A percentile compares a stretch with the other conserved stretches of the same genome.
Evolutionary conservation across 1,284 basidiomycete species (phyloP).

Genomic region (Coniferiporia sulphurascens): DNA sequence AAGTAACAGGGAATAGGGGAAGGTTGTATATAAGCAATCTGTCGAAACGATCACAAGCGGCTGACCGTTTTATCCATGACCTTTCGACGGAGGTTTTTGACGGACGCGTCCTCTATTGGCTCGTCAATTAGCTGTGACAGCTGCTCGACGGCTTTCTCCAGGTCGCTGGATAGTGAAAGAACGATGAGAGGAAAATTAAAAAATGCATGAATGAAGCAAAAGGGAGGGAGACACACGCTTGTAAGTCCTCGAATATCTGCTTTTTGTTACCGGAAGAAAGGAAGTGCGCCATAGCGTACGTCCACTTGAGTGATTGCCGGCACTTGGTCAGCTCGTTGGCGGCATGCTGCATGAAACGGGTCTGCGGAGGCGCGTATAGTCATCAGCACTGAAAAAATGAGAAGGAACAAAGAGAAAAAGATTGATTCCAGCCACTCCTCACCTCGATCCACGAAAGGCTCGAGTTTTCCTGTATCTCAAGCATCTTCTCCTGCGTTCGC

Average conservation of each 20-base stretch:
- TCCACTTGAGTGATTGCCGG: conserved; percentile 64
- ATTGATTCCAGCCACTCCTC: conserved; percentile 50
- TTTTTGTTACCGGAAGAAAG: conserved; percentile 58
- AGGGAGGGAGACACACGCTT: conserved; percentile 32
- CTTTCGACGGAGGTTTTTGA: conserved; percentile 50
- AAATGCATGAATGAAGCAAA: neutral
- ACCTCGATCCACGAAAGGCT: conserved; percentile 67
- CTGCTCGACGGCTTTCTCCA: conserved; percentile 63
- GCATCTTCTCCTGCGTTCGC: conserved; percentile 65
- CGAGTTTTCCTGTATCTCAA: conserved; percentile 55
- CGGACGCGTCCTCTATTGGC: conserved; percentile 48
- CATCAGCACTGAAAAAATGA: neutral
- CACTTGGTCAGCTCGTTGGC: conserved; percentile 53
- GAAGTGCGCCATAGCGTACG: conserved; percentile 69
- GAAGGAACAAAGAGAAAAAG: neutral
- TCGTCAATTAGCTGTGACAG: conserved; percentile 58
- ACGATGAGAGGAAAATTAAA: neutral
- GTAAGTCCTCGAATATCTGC: conserved; percentile 65
- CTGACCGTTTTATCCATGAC: conserved; percentile 55
- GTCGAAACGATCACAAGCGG: neutral
- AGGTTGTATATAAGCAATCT: neutral
- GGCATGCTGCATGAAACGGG: conserved; percentile 60
- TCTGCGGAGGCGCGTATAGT: conserved; percentile 20
- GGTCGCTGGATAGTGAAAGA: conserved; percentile 34
- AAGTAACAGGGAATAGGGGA: neutral